phyloP scores from a whole-genome alignment of 768 basidiomycete species.

The Tephrocybe sp. region DNA sequence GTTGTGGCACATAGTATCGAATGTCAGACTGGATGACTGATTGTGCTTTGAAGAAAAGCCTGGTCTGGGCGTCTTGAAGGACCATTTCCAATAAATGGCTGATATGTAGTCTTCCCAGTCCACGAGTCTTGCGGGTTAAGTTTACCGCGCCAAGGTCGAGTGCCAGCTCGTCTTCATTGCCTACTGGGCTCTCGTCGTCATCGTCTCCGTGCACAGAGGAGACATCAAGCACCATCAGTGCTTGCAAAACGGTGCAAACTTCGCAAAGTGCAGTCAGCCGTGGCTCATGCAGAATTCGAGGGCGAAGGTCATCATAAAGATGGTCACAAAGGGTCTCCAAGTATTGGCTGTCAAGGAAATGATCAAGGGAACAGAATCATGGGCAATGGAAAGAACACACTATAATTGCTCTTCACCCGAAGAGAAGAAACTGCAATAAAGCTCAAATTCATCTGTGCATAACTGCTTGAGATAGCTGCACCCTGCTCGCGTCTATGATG shows the following conservation, averaged over 20 bases:
- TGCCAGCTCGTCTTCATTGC: slow-evolving; percentile 33
- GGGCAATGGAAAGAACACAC: slow-evolving; percentile 28
- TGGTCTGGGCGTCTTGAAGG: slow-evolving; percentile 93
- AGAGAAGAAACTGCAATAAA: slow-evolving; percentile 85
- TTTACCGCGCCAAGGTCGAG: slow-evolving; percentile 35
- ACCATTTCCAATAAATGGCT: slow-evolving; percentile 84
- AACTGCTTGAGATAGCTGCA: slow-evolving; percentile 92
- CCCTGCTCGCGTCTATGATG: slow-evolving; percentile 76
- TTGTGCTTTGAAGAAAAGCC: slow-evolving; percentile 95
- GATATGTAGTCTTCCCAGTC: slow-evolving; percentile 69
- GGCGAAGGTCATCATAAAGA: slow-evolving; percentile 93
- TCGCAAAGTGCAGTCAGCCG: slow-evolving; percentile 87
- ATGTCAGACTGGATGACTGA: slow-evolving; percentile 89
- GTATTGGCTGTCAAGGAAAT: slow-evolving; percentile 59
- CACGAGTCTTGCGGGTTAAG: slow-evolving; percentile 24
- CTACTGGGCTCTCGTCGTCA: slow-evolving; percentile 13
- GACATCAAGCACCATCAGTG: slow-evolving; percentile 91
- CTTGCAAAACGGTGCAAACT: slow-evolving; percentile 95
- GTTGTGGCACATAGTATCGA: slow-evolving; percentile 73
- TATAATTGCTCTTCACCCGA: slow-evolving; percentile 72
- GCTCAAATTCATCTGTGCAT: slow-evolving; percentile 85
- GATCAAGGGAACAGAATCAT: neutral
- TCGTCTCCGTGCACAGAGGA: slow-evolving; percentile 28
- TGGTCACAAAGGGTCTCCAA: slow-evolving; percentile 91
- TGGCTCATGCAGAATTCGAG: slow-evolving; percentile 92